Evolutionary conservation across 306 rosid genomes (phyloP).

Genomic region (Parietaria judaica): DNA sequence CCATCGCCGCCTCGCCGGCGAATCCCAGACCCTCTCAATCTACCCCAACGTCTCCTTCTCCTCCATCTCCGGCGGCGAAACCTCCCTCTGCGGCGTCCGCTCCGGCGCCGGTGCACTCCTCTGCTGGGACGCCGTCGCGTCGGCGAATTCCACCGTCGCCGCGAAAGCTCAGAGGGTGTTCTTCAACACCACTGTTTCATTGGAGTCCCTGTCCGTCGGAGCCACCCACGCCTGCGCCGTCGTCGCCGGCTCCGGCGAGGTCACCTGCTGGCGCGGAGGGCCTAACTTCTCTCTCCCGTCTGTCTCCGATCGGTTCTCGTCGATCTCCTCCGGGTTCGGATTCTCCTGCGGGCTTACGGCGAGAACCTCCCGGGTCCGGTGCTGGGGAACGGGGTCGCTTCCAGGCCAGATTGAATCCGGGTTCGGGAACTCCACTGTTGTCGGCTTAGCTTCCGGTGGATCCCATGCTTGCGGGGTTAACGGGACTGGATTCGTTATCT

Average conservation of each 20-base stretch:
- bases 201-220: conserved; percentile 62
- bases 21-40: conserved; percentile 13
- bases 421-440: conserved; percentile 48
- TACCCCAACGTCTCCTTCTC: conserved; percentile 49
- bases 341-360: conserved; percentile 70
- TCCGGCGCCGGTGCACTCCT: conserved; percentile 38
- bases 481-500: conserved; percentile 43
- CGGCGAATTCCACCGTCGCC: conserved; percentile 15
- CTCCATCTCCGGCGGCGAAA: conserved; percentile 57
- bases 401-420: conserved; percentile 28
- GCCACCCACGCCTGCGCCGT: conserved; percentile 61
- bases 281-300: conserved; percentile 13
- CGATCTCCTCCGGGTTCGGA: conserved; percentile 71
- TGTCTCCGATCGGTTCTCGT: conserved; percentile 28
- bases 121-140: conserved; percentile 44
- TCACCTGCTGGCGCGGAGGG: conserved; percentile 50
- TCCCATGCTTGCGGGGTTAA: conserved; percentile 71
- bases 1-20: conserved; percentile 32
- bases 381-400: conserved; percentile 47
- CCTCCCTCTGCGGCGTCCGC: conserved; percentile 60
- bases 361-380: conserved; percentile 24
- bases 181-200: conserved; percentile 17
- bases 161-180: conserved; percentile 34
- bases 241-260: conserved; percentile 27
- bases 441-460: conserved; percentile 47